Conservation (phyloP, 2,329 filamentous ascomycete genomes). For the Ophiognomonia clavigignenti-juglandacearum region DNA sequence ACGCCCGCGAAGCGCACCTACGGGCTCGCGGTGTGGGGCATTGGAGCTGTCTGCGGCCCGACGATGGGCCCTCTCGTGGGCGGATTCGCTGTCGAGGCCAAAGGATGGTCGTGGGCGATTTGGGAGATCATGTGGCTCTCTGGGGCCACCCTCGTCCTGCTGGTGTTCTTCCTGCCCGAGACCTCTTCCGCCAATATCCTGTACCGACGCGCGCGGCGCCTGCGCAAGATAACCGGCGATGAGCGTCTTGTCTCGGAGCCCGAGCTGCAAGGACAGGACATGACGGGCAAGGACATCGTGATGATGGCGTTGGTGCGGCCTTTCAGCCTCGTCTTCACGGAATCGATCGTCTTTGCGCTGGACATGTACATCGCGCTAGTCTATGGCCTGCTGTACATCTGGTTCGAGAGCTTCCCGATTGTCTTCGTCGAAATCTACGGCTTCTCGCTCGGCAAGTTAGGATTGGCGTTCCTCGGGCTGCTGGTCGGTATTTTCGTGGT, state of each 20-base stretch:
- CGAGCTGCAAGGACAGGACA: conserved; percentile 38
- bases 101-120: conserved; percentile 59
- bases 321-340: conserved; percentile 51
- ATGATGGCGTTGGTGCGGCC: conserved; percentile 56
- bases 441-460: conserved; percentile 42
- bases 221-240: conserved; percentile 32
- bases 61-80: conserved; percentile 57
- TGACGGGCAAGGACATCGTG: conserved; percentile 33
- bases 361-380: conserved; percentile 50
- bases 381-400: conserved; percentile 43
- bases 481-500: conserved; percentile 43
- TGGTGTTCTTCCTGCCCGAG: conserved; percentile 61
- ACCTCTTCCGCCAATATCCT: conserved; percentile 51
- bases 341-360: conserved; percentile 53
- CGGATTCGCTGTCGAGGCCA: conserved; percentile 52
- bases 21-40: conserved; percentile 54
- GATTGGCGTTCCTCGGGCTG: conserved; percentile 44
- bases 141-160: conserved; percentile 50
- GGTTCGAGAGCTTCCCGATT: conserved; percentile 52
- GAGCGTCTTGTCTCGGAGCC: conserved; percentile 49
- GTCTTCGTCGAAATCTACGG: conserved; percentile 46
- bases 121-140: conserved; percentile 60
- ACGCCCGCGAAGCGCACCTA: conserved; percentile 54
- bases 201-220: conserved; percentile 43
- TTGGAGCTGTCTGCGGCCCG: conserved; percentile 36